These are phyloP conservation scores for Benincasa hispida DNA, from an alignment of 306 rosid species.

Conservation along the genomic window DNA sequence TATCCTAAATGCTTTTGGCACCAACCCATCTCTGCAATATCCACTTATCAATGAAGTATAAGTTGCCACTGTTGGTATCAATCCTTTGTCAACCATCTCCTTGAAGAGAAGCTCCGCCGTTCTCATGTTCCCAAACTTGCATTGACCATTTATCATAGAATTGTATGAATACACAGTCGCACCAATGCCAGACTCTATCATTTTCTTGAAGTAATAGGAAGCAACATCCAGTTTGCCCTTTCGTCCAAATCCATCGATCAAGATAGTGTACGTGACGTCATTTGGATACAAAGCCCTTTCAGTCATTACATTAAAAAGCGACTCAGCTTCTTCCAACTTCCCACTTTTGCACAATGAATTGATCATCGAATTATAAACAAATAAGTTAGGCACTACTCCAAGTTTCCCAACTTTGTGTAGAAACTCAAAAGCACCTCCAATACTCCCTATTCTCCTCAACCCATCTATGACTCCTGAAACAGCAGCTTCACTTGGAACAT, in stretches of 20 bases:
- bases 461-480: conserved; percentile 62
- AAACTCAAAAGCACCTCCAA: conserved; percentile 45
- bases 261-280: conserved; percentile 62
- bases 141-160: conserved; percentile 68
- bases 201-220: conserved; percentile 38
- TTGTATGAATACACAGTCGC: conserved; percentile 61
- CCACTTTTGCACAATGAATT: conserved; percentile 71
- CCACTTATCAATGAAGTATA: conserved; percentile 64
- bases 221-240: conserved; percentile 59
- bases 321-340: conserved; percentile 52
- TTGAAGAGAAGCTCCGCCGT: conserved; percentile 39
- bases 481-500: conserved; percentile 58
- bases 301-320: conserved; percentile 44
- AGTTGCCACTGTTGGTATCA: conserved; percentile 60
- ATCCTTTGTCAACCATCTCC: conserved; percentile 48
- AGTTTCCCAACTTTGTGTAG: conserved; percentile 42
- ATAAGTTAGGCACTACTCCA: conserved; percentile 52
- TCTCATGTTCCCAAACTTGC: conserved; percentile 56
- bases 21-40: conserved; percentile 44
- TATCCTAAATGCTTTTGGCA: conserved; percentile 43
- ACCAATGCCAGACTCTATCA: conserved; percentile 36
- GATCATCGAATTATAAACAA: conserved; percentile 55
- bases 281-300: conserved; percentile 47
- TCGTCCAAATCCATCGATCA: conserved; percentile 73
- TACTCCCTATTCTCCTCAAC: conserved; percentile 46